Percentiles rank a stretch among this genome's conserved stretches.
Conservation (phyloP, 2,329 filamentous ascomycete genomes). For the Aspergillus fischeri region DNA sequence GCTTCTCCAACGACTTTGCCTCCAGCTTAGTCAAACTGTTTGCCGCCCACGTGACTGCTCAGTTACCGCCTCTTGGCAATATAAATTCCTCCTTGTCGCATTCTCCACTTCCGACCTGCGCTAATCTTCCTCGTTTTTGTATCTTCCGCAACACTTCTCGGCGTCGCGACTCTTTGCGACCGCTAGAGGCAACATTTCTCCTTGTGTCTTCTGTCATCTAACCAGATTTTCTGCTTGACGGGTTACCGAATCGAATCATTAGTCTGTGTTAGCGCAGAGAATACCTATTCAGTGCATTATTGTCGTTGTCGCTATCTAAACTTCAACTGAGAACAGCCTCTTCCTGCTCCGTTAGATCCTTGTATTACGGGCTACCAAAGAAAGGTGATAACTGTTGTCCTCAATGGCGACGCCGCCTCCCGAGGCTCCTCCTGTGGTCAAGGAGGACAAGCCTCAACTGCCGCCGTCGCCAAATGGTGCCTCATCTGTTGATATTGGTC, state of each 20-base stretch:
- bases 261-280: conserved; percentile 31
- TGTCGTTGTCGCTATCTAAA: conserved; percentile 24
- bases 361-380: conserved; percentile 23
- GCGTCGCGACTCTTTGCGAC: conserved; percentile 17
- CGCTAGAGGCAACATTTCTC: conserved; percentile 14
- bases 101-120: conserved; percentile 34
- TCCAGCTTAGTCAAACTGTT: conserved; percentile 21
- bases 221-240: conserved; percentile 21
- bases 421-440: conserved; percentile 34
- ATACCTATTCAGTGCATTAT: conserved; percentile 31
- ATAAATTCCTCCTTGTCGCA: conserved; percentile 41
- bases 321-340: conserved; percentile 18
- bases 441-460: conserved; percentile 41
- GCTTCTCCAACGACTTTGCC: conserved; percentile 9
- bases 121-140: conserved; percentile 22
- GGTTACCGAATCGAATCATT: conserved; percentile 24
- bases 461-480: conserved; percentile 32
- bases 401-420: conserved; percentile 43
- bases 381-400: conserved; percentile 17
- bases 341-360: conserved; percentile 19
- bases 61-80: conserved; percentile 39
- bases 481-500: conserved; percentile 24
- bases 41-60: conserved; percentile 35
- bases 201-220: conserved; percentile 24
- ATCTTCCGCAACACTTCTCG: conserved; percentile 17